Conservation (phyloP, 2,329 filamentous ascomycete genomes). For the Nothophoma quercina region DNA sequence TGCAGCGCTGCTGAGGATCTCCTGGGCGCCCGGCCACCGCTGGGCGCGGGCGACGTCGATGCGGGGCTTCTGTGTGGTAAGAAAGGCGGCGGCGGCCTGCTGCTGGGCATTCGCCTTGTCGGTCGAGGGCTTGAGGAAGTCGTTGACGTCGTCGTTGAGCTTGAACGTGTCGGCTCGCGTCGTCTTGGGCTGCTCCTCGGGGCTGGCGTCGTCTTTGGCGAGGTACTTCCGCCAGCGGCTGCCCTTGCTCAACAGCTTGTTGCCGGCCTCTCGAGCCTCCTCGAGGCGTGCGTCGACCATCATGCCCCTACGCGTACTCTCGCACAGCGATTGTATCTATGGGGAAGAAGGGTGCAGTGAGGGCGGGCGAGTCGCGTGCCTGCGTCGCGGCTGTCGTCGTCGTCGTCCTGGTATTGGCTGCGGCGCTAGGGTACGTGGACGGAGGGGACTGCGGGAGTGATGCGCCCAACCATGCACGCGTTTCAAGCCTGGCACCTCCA, state of each 20-base stretch:
- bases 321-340: slow-evolving; percentile 9
- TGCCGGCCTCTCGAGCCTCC: slow-evolving; percentile 25
- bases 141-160: slow-evolving; percentile 59
- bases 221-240: slow-evolving; percentile 62
- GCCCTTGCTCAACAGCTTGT: slow-evolving; percentile 51
- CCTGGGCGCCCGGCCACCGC: slow-evolving; percentile 59
- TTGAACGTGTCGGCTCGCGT: slow-evolving; percentile 40
- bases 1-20: slow-evolving; percentile 49
- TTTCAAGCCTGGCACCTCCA: slow-evolving; percentile 1
- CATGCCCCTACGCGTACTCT: slow-evolving; percentile 15
- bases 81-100: slow-evolving; percentile 38
- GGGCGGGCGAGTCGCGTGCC: slow-evolving; percentile 10
- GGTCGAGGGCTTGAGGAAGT: slow-evolving; percentile 65
- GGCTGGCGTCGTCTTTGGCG: slow-evolving; percentile 46
- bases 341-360: background rate
- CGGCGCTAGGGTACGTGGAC: slow-evolving; percentile 5
- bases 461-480: slow-evolving; percentile 8
- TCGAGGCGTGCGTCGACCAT: slow-evolving; percentile 44
- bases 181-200: slow-evolving; percentile 37
- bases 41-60: slow-evolving; percentile 60
- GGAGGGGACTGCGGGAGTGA: background rate
- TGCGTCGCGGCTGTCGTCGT: slow-evolving; percentile 3
- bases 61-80: slow-evolving; percentile 47
- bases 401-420: slow-evolving; percentile 2
- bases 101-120: slow-evolving; percentile 49